Evolutionary conservation across 2,329 filamentous ascomycete species (phyloP).

Genomic region (Decorospora gaudefroyi): DNA sequence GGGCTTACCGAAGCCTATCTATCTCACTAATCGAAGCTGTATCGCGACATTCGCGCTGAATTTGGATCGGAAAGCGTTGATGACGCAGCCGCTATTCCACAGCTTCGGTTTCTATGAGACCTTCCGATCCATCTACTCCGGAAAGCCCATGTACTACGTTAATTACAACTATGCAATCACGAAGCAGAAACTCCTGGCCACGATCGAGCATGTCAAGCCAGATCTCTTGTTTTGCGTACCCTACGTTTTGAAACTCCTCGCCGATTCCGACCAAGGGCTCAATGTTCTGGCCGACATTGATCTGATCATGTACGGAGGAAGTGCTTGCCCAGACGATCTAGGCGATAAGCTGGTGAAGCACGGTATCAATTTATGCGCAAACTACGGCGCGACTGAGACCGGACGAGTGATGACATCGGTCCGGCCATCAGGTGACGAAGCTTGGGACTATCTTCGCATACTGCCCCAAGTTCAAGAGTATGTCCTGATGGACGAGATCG

Average conservation of each 20-base stretch:
- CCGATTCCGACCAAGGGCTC: conserved; percentile 62
- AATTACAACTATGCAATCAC: conserved; percentile 29
- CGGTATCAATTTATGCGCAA: conserved; percentile 60
- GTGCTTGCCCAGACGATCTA: conserved; percentile 62
- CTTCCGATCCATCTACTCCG: conserved; percentile 31
- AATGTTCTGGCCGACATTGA: conserved; percentile 53
- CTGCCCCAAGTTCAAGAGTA: conserved; percentile 50
- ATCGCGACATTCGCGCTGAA: conserved; percentile 27
- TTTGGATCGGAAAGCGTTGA: conserved; percentile 27
- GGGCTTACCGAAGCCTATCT: conserved; percentile 67
- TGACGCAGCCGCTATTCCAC: conserved; percentile 34
- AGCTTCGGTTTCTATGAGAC: conserved; percentile 33
- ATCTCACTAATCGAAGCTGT: conserved; percentile 56
- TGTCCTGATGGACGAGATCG: conserved; percentile 49
- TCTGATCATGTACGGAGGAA: conserved; percentile 62
- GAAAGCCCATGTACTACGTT: conserved; percentile 30
- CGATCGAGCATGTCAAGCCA: conserved; percentile 38
- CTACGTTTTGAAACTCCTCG: conserved; percentile 66
- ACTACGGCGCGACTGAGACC: conserved; percentile 66
- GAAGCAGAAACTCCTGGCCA: conserved; percentile 22
- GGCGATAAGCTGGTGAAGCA: conserved; percentile 58
- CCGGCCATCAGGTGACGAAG: conserved; percentile 57
- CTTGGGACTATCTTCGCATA: conserved; percentile 64
- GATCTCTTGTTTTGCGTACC: conserved; percentile 66
- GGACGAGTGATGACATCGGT: conserved; percentile 66